Percentiles rank a stretch among this genome's conserved stretches.
Evolutionary conservation across 1,284 basidiomycete genomes (phyloP).

Genomic region (Fistulinella staudtii): DNA sequence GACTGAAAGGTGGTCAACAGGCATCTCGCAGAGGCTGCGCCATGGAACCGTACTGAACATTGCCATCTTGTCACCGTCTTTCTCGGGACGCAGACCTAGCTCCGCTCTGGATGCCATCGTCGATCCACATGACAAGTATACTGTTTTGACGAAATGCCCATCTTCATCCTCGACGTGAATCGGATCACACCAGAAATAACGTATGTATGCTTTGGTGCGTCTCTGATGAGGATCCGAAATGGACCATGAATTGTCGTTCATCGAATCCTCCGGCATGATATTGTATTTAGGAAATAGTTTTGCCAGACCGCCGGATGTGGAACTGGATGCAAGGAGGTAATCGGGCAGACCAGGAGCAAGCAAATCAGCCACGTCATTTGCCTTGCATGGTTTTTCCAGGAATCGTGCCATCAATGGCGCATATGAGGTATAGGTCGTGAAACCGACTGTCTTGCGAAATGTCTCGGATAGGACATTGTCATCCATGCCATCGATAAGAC

Average conservation of each 20-base stretch:
- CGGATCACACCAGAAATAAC: neutral
- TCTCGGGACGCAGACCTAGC: neutral
- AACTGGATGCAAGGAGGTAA: neutral
- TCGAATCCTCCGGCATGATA: neutral
- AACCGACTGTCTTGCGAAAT: neutral
- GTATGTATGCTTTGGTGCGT: neutral
- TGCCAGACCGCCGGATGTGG: neutral
- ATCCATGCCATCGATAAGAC: neutral
- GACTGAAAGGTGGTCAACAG: neutral
- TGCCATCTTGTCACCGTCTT: neutral
- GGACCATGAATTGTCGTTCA: neutral
- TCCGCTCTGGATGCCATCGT: neutral
- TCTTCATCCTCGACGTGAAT: neutral
- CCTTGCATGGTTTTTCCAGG: constrained; percentile 8
- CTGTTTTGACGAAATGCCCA: neutral
- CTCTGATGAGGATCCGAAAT: neutral
- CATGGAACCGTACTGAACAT: neutral
- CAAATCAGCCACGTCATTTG: neutral
- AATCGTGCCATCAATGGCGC: constrained; percentile 7
- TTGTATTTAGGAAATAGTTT: constrained; percentile 9
- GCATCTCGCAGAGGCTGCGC: neutral
- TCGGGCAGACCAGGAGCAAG: neutral
- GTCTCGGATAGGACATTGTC: neutral
- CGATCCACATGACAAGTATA: neutral
- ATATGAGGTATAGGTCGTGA: constrained; percentile 13